Base-by-base conservation (phyloP, 768 basidiomycete species). In the Tulasnella sp. region DNA sequence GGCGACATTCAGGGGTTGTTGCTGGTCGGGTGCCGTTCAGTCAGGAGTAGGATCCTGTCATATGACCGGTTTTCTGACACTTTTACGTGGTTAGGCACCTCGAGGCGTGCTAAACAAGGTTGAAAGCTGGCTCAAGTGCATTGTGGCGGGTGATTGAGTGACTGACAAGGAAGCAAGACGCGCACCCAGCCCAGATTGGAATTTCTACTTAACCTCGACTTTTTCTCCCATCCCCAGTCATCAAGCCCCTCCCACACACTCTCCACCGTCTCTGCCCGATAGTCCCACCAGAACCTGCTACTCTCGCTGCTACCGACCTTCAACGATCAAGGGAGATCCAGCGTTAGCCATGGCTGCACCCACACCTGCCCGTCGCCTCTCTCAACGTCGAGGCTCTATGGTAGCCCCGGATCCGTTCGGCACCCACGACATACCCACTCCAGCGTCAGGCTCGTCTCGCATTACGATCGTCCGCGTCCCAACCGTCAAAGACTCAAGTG, bases 361-460 rank as follows among this genome's bases (percentile, higher is more conserved):
- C n/a, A 22, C 68, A 52, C 73, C 45, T 6, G 54, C 73, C 7
- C 73, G 73, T 9, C 73, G 73, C 36, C 73, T 74, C 31, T 74
- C 73, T 34, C 73, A 74, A 25, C 86, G 93, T 22, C 86, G 92
- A 69, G 92, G 92, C 22, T 93, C 93, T 0, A 82, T 86, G 17
- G 85, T 88, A 37, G 93, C 93, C 0, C 82, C 86, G 1, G 93
- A 94, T 81, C 92, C 93, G 0, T 90, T 85, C 79, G 91, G 87
- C 58, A 82, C 84, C 9, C 88, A 92, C 79, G 82, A 86, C 25
- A 81, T 93, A 52, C 49, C 77, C 22, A 38, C 37, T 31, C 49
- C 64, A 71, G 40, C 58, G 4, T 77, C 77, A 29, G 42, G 76
- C 29, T 79, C 78, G 29, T 78, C 77, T n/a, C 67, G 79, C n/a